Base-by-base conservation (phyloP, 78 protist genomes). In the Goniomonas avonlea region DNA sequence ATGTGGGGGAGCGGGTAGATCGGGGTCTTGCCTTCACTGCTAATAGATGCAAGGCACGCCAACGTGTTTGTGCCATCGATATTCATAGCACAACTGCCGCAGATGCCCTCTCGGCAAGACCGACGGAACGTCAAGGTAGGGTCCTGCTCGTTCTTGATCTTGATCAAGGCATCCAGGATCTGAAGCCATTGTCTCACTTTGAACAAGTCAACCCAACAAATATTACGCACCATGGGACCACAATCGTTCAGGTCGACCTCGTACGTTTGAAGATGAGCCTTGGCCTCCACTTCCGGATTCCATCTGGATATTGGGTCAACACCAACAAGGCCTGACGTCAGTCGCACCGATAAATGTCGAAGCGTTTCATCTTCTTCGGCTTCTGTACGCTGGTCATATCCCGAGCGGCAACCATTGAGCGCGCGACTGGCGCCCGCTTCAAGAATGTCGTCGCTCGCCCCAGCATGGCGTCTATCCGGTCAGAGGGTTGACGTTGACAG, bases 91-190 rank as follows among this genome's bases (percentile, higher is more conserved):
- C 86, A 82, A 25, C 82, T 76, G 37, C 86, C 86, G 59, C 86
- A 82, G 78, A 82, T 82, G 11, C 86, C 86, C 76, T 82, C 86
- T 37, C 86, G 81, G 82, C 86, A 82, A 15, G 86, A 82, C 11
- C 86, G 71, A 1, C 86, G 77, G 86, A 82, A 76, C 21, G 86
- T 76, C 29, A 82, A 69, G 20, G 86, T 82, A 8, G 86, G 58
- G 41, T 82, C 86, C 21, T 34, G 27, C 53, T 82, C 83, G 47
- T 76, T 82, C 60, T 82, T 82, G 82, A 82, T 82, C 68, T 82
- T 82, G 58, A 82, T 15, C 15, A 82, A 61, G 27, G 82, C 86
- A 48, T 82, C 86, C 32, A 82, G 71, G 5, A 82, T 25, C 63
- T 56, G 63, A n/a, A n/a, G n/a, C n/a, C n/a, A n/a, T n/a, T 56